A percentile compares a stretch with the other conserved stretches of the same genome.
phyloP scores from a whole-genome alignment of 1,284 basidiomycete genomes.

The Ceratobasidium sp. region DNA sequence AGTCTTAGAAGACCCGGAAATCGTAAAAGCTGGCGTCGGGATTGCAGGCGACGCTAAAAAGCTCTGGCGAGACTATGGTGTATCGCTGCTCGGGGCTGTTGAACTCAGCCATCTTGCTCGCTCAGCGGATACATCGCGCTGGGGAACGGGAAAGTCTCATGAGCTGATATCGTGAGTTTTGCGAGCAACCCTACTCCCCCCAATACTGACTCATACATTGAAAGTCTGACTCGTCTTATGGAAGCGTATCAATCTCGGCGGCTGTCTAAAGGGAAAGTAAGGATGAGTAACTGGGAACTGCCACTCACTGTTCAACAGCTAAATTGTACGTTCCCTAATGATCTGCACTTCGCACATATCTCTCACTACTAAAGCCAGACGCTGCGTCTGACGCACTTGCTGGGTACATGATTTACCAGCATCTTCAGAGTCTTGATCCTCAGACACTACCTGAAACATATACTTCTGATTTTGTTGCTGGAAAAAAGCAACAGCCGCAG shows the following conservation, averaged over 20 bases:
- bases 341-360: not conserved
- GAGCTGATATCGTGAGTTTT: conserved; percentile 24
- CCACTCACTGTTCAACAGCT: not conserved
- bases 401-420: conserved; percentile 14
- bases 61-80: conserved; percentile 24
- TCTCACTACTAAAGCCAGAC: not conserved
- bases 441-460: not conserved
- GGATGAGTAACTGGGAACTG: conserved; percentile 32
- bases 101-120: conserved; percentile 22
- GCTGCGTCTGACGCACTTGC: conserved; percentile 31
- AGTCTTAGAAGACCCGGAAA: conserved; percentile 9
- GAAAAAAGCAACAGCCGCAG: not conserved
- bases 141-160: not conserved
- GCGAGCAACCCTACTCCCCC: not conserved
- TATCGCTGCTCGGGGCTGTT: conserved; percentile 19
- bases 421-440: not conserved
- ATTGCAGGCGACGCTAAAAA: conserved; percentile 28
- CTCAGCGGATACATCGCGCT: not conserved
- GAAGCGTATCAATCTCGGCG: conserved; percentile 8
- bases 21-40: conserved; percentile 25
- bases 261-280: not conserved
- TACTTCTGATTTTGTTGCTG: conserved; percentile 11
- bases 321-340: not conserved
- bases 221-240: conserved; percentile 15
- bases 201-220: not conserved